Percentiles rank a stretch among this genome's conserved stretches.
phyloP scores from a whole-genome alignment of 2,329 filamentous ascomycete species.

The Rhynchosporium secalis region DNA sequence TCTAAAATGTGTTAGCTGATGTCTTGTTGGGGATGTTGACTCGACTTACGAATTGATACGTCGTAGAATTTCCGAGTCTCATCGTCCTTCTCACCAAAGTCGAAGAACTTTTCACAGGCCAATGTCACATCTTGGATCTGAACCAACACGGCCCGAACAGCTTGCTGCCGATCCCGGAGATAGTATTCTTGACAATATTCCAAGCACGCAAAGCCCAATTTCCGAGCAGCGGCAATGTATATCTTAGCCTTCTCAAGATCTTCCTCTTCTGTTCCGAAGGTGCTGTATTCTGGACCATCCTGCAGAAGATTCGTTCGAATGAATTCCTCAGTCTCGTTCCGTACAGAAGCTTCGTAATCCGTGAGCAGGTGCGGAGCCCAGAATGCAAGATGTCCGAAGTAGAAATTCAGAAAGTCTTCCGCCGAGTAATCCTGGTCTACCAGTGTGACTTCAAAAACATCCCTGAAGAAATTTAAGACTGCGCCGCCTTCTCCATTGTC shows the following conservation, averaged over 20 bases:
- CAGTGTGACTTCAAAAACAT: slow-evolving; percentile 26
- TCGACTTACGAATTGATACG: slow-evolving; percentile 28
- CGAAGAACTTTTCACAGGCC: slow-evolving; percentile 32
- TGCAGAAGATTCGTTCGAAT: slow-evolving; percentile 31
- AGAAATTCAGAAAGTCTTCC: slow-evolving; percentile 38
- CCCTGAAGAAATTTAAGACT: slow-evolving; percentile 39
- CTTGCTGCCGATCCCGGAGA: slow-evolving; percentile 33
- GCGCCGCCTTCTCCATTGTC: slow-evolving; percentile 37
- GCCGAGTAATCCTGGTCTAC: slow-evolving; percentile 41
- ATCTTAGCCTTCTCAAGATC: slow-evolving; percentile 21
- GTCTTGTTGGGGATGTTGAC: not conserved
- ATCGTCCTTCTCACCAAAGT: slow-evolving; percentile 26
- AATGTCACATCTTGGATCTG: slow-evolving; percentile 35
- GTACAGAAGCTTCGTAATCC: slow-evolving; percentile 49
- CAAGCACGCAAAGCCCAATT: slow-evolving; percentile 36
- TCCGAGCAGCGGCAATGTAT: slow-evolving; percentile 26
- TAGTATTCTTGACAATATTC: slow-evolving; percentile 37
- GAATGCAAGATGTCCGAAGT: slow-evolving; percentile 45
- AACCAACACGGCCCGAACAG: slow-evolving; percentile 32
- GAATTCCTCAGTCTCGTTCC: slow-evolving; percentile 43
- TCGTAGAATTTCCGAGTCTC: slow-evolving; percentile 23
- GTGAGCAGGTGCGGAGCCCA: slow-evolving; percentile 55
- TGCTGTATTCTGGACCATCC: slow-evolving; percentile 22
- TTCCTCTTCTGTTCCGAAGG: slow-evolving; percentile 23
- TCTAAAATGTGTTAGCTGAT: slow-evolving; percentile 30